Conservation (phyloP, 1,284 basidiomycete genomes). For the Athelia sp. region DNA sequence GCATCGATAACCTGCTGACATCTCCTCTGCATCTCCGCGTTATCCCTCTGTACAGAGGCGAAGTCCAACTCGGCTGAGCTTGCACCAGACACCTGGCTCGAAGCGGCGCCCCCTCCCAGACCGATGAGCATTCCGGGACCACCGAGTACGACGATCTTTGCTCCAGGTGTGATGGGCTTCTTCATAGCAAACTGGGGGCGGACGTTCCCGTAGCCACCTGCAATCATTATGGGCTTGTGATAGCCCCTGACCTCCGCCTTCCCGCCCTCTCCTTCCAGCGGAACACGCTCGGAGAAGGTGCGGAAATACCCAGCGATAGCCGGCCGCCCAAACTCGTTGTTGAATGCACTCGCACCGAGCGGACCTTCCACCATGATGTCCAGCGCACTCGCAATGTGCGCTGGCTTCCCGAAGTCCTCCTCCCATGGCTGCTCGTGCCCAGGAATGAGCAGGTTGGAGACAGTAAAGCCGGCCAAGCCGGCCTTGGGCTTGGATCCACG, state of each 20-base stretch:
- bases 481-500: slow-evolving; percentile 96
- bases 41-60: slow-evolving; percentile 95
- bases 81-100: slow-evolving; percentile 86
- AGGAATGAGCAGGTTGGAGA: slow-evolving; percentile 92
- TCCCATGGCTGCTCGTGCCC: slow-evolving; percentile 91
- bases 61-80: slow-evolving; percentile 94
- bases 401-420: slow-evolving; percentile 83
- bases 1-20: slow-evolving; percentile 98
- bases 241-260: slow-evolving; percentile 79
- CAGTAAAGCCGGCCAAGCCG: slow-evolving; percentile 90
- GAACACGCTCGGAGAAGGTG: slow-evolving; percentile 78
- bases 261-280: slow-evolving; percentile 34
- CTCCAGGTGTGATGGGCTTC: slow-evolving; percentile 67
- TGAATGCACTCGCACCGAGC: slow-evolving; percentile 92
- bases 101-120: slow-evolving; percentile 93
- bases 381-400: slow-evolving; percentile 88
- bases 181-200: slow-evolving; percentile 79
- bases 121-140: slow-evolving; percentile 97
- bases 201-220: slow-evolving; percentile 94
- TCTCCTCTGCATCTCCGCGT: slow-evolving; percentile 96
- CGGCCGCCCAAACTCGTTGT: slow-evolving; percentile 98
- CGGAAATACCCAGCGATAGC: slow-evolving; percentile 85
- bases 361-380: slow-evolving; percentile 99
- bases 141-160: slow-evolving; percentile 92
- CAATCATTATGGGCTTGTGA: slow-evolving; percentile 99